phyloP scores from a whole-genome alignment of 768 basidiomycete species.

The Tylopilus subfusipes region DNA sequence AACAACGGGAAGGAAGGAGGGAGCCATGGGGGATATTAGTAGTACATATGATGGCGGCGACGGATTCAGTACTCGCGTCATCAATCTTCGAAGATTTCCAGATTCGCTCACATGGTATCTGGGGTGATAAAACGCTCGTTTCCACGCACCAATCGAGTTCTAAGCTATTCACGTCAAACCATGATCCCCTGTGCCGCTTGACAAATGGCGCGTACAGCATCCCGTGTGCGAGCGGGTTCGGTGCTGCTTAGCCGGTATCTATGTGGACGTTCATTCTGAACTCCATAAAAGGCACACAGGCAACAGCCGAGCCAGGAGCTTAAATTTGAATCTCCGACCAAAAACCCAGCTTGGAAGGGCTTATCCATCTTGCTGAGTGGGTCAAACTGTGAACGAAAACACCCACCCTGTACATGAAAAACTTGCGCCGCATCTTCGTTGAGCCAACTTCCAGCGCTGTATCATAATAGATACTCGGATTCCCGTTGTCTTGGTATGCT shows the following conservation, averaged over 20 bases:
- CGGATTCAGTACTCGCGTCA: slow-evolving; percentile 12
- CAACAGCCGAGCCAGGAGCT: neutral
- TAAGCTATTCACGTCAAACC: slow-evolving; percentile 1
- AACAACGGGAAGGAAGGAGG: neutral
- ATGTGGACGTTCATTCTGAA: neutral
- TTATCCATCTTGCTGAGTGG: neutral
- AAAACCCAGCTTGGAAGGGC: neutral
- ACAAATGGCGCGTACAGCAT: neutral
- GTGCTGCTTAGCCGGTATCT: neutral
- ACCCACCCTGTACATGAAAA: neutral
- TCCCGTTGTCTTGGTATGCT: neutral
- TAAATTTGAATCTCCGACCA: neutral
- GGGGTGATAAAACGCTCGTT: slow-evolving; percentile 24
- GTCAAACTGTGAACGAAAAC: neutral
- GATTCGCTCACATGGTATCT: slow-evolving; percentile 13
- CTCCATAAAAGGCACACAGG: neutral
- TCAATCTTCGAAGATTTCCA: slow-evolving; percentile 19
- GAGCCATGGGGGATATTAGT: slow-evolving; percentile 5
- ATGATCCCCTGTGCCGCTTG: neutral
- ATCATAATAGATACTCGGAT: neutral
- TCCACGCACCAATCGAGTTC: slow-evolving; percentile 8
- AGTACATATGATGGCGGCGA: slow-evolving; percentile 9
- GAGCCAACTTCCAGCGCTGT: neutral
- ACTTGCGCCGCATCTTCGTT: neutral
- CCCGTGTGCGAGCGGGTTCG: neutral